Evolutionary conservation across 768 basidiomycete genomes (phyloP), one percentile per base, ranked within the genome.

Genomic region (Russula earlei): DNA sequence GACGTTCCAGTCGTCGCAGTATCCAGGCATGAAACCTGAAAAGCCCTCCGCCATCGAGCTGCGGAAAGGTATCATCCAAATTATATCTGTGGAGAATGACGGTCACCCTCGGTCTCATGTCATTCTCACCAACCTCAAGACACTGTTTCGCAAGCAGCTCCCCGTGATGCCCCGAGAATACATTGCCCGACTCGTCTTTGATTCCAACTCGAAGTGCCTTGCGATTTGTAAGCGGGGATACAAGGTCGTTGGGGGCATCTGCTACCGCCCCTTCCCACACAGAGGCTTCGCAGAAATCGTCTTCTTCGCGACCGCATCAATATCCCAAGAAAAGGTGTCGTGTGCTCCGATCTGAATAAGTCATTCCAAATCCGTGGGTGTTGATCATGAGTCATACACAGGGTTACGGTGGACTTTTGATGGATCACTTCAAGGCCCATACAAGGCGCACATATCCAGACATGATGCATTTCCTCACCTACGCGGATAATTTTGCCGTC

Each of bases 91-190:
- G 1, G 83, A 87, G 60, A 95, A 95, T 61, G 87, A 95, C 65
- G 75, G 77, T 24, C 71, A 82, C 43, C 82, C 87, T 2, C 81
- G 83, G 29, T 90, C 90, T 2, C 73, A 85, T 25, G 80, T 97
- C 52, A 83, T 98, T 55, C 79, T 98, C 51, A 91, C 92, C 4
- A 91, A 91, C n/a, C 75, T 98, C 55, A 98, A 97, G 72, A 93
- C 91, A 9, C 82, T 98, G 15, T 98, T 99, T 67, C 95, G 96
- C 66, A 89, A 90, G 62, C 96, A 99, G 69, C 72, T 99, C 2
- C 96, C 96, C 7, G 97, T 97, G 71, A 98, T 99, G 96, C 96
- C 96, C 12, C 77, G 92, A 65, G 96, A 98, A 67, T 99, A 99
- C 67, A 98, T 99, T 63, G 91, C 96, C 4, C 82, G 96, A 22